Base-by-base conservation (phyloP, 805 yeast species). In the Candida dajiaensis region DNA sequence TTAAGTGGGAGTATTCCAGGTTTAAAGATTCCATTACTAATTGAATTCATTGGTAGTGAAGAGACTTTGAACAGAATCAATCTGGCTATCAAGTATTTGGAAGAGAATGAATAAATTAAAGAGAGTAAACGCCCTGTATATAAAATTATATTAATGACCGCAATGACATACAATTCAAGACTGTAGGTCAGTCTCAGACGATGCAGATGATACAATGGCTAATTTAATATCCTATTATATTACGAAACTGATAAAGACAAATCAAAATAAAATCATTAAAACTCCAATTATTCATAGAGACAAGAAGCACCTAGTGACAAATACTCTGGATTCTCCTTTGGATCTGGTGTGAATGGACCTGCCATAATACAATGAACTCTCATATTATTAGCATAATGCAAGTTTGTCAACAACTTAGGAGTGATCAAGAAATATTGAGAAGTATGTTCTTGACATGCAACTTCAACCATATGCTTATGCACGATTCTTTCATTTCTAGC, bases 341-440 rank as follows among this genome's bases (percentile, higher is more conserved):
- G 70, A 49, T 66, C 58, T 26, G 76, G 76, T 33, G 67, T 63
- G 70, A 73, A 70, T 23, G 73, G 64, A 6, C 74, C 76, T 8
- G 90, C 85, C 69, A 79, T 75, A 38, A 92, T 89, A 69, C 96
- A 87, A 62, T 87, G 95, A 4, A 92, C 78, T 49, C 81, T 77
- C 96, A 92, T 88, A 48, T 78, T 78, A 16, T 78, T 78, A 53
- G 86, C 86, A 60, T 89, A 89, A 55, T 80, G 78, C 42, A 94
- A 69, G 38, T 84, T 83, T 0, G 94, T 82, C 50, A 92, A 70
- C 48, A 92, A 70, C 65, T 94, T 94, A 0, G 99, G 99, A 0
- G 98, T 94, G 37, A 94, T 87, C 60, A 94, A 71, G 60, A 94
- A 89, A 62, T 89, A 92, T 60, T 94, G 99, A 3, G 95, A 80